Base-by-base conservation (phyloP, 192 early-diverging fungal species). In the Jimgerdemannia lactiflua region DNA sequence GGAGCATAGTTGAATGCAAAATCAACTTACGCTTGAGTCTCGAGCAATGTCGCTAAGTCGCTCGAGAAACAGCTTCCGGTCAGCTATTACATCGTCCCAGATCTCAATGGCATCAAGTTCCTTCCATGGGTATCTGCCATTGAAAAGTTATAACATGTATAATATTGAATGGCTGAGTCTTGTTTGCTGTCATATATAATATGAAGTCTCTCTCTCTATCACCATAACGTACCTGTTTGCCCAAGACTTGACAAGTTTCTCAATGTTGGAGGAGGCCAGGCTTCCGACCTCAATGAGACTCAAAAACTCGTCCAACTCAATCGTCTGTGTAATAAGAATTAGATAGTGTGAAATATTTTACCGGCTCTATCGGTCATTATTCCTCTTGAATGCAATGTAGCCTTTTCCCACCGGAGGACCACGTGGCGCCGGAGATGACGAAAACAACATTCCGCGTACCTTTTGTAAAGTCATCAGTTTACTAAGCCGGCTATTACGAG, bases 11-110 rank as follows among this genome's bases (percentile, higher is more conserved):
- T 29, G 29, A 1, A 29, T 29, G 29, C 29, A 29, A 29, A 29
- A 29, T 59, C 14, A 10, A 19, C 68, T 39, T 49, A 39, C 49
- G 39, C 44, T 18, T 0, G 42, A 70, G 54, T 39, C 44, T n/a
- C 67, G 20, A 4, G 39, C 14, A 20, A 65, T 19, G 3, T 64
- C n/a, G 17, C 71, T 67, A n/a, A 87, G 65, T 18, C 79, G 70
- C 10, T 82, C 81, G 67, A 90, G 79, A 79, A 90, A 83, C 4
- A 78, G 42, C 6, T 83, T 78, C 54, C 91, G 74, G 3, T 76
- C 74, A 8, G 84, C 79, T 39, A 89, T 76, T 20, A 92, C 67
- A 72, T 92, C 90, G 69, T 89, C 82, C 92, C 92, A 93, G 9
- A 83, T 79, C 18, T 83, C 77, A 71, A 92, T 89, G 0, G 82